Base-by-base conservation (phyloP, 2,329 filamentous ascomycete species). In the Diaporthe vaccinii region DNA sequence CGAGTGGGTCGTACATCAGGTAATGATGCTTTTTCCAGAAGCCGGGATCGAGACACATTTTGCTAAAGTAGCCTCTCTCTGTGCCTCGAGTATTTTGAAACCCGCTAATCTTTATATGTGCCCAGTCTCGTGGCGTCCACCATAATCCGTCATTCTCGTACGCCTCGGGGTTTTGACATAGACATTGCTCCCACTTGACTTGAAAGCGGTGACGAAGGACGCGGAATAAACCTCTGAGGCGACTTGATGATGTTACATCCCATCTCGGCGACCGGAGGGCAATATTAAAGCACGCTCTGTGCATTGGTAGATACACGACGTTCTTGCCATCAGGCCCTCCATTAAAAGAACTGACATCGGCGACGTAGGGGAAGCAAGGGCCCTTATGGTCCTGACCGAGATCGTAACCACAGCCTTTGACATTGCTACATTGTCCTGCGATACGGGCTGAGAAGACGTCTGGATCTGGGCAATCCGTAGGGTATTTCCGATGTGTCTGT, bases 241-340 rank as follows among this genome's bases (percentile, higher is more conserved):
- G 39, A n/a, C 12, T 65, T 22, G 59, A 31, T 25, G 41, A 65
- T 31, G 39, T 31, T 31, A n/a, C n/a, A 34, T 46, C 39, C 39
- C 25, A 65, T 46, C 41, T 65, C 17, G 59, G 28, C 7, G 59
- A 65, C 17, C 9, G 15, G 8, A 65, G 41, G 15, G 59, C 59
- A 46, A 65, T 49, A 34, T 46, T 10, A 1, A 65, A 49, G 17
- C 59, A 65, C 15, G 17, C 25, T 65, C 25, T 65, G 17, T 65
- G 59, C 8, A 46, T 31, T 14, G 31, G 59, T 46, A 46, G 17
- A 12, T 34, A 65, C 59, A 65, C 59, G 15, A 65, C 25, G 41
- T 65, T 65, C 59, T 46, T 34, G 39, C 59, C 59, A 65, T 65
- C 41, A 6, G 59, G 39, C 20, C 59, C 59, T 34, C 59, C 59